Evolutionary conservation across 345 rosid species (phyloP), one percentile per base, ranked within the genome.

Genomic region (Eucalyptus marginata): DNA sequence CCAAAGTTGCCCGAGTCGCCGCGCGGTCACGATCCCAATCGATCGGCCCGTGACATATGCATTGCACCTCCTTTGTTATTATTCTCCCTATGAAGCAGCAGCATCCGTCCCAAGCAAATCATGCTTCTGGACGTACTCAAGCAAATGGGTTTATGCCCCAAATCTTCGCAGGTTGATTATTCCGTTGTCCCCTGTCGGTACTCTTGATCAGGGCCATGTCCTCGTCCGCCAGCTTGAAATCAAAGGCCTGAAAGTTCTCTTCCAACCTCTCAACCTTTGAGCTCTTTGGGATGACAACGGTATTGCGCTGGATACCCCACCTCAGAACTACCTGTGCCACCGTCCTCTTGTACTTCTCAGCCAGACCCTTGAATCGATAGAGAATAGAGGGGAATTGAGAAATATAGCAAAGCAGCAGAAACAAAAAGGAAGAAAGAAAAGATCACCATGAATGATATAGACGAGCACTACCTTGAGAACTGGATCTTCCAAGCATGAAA

Each of bases 111-210:
- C 22, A 16, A 87, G 56, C 80, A 64, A 44, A 87, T 29, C 58
- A n/a, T 66, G 40, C 54, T 24, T 29, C 5, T 20, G 24, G 43
- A 36, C 27, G 10, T 87, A 83, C 91, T 91, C 93, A 95, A 89
- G 99, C 98, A 90, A 88, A 96, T 20, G 95, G 92, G 93, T 97
- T 94, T 25, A 97, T 90, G 86, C 98, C 98, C 99, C 99, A 97
- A 86, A 95, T 93, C 93, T 91, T 93, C 87, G 96, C 96, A 8
- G 98, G 98, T 87, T 94, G 95, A 90, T 96, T 96, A 79, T 95
- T 95, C 47, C 98, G 92, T 79, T 94, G 92, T 31, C 91, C 94
- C 92, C 92, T 93, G 91, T 97, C 98, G 43, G 93, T 31, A 79
- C 90, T 89, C 88, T 94, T 92, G 64, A 96, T 94, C 90, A 91